Percentiles rank a stretch among this genome's conserved stretches.
These are phyloP conservation scores for Prunus armeniaca DNA, from an alignment of 306 rosid species.

Conservation along the genomic window DNA sequence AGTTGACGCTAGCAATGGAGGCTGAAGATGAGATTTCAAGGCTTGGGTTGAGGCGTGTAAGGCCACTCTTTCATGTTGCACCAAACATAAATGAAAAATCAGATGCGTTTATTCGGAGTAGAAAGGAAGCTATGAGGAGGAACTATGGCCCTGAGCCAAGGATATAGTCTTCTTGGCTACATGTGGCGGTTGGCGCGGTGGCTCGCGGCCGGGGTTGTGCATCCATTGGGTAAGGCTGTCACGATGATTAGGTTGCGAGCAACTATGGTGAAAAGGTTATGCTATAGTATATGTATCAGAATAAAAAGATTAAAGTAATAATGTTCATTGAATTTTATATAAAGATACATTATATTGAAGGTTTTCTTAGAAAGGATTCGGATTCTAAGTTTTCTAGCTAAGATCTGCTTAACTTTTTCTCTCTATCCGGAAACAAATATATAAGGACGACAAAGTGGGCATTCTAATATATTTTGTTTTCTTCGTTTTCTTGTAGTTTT, in stretches of 20 bases:
- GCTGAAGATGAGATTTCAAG: constrained; percentile 7
- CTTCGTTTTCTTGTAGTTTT: too few relatives aligned
- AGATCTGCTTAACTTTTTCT: too few relatives aligned
- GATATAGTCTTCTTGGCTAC: background rate
- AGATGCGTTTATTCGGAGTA: constrained; percentile 30
- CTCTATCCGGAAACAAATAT: too few relatives aligned
- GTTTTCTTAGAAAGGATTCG: background rate
- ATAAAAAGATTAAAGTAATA: background rate
- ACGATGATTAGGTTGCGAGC: background rate
- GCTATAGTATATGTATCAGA: background rate
- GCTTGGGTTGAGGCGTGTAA: background rate
- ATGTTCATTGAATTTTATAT: background rate
- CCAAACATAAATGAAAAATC: constrained; percentile 32
- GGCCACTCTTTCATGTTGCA: constrained; percentile 23
- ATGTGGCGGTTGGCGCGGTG: background rate
- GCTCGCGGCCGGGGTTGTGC: background rate
- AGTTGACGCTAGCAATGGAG: background rate
- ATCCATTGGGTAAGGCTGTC: background rate
- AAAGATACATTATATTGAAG: background rate
- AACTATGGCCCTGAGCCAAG: background rate
- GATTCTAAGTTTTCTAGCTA: background rate
- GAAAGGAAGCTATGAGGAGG: constrained; percentile 36
- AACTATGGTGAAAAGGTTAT: background rate
- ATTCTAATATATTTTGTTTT: too few relatives aligned
- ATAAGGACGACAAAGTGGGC: too few relatives aligned